Percentiles rank a stretch among this genome's conserved stretches.
Evolutionary conservation across 306 rosid species (phyloP).

Genomic region (Astragalus membranaceus): DNA sequence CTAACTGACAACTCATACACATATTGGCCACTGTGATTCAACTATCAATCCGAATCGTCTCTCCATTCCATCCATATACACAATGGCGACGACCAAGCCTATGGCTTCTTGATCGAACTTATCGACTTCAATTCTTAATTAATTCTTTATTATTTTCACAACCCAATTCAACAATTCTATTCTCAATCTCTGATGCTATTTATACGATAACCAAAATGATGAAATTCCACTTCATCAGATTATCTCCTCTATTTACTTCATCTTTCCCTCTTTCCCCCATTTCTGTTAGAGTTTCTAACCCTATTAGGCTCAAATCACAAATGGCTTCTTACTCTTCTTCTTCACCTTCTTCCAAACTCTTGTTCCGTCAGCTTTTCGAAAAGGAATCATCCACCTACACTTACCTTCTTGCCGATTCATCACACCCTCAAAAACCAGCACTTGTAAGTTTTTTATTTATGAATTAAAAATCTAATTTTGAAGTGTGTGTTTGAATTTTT

Average conservation of each 20-base stretch:
- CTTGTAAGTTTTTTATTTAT: slow-evolving; percentile 31
- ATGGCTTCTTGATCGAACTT: neutral
- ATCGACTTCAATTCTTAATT: neutral
- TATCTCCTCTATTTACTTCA: slow-evolving; percentile 16
- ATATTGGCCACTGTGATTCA: neutral
- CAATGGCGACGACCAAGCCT: neutral
- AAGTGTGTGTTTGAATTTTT: neutral
- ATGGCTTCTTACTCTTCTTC: slow-evolving; percentile 41
- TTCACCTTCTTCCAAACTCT: slow-evolving; percentile 43
- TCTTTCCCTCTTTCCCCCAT: neutral
- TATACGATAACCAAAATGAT: slow-evolving; percentile 16
- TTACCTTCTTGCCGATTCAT: slow-evolving; percentile 73
- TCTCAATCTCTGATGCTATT: neutral
- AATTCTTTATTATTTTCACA: neutral
- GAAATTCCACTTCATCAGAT: slow-evolving; percentile 18
- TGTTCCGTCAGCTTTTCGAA: slow-evolving; percentile 93
- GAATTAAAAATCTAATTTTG: neutral
- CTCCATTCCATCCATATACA: neutral
- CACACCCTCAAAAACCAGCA: slow-evolving; percentile 74
- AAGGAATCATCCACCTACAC: slow-evolving; percentile 93
- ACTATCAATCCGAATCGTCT: neutral
- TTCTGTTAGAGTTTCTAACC: neutral
- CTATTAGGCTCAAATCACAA: slow-evolving; percentile 21
- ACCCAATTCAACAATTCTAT: neutral
- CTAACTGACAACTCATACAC: no score